Conservation (phyloP, 176 grass and related monocot species). For the Urochloa ruziziensis region DNA sequence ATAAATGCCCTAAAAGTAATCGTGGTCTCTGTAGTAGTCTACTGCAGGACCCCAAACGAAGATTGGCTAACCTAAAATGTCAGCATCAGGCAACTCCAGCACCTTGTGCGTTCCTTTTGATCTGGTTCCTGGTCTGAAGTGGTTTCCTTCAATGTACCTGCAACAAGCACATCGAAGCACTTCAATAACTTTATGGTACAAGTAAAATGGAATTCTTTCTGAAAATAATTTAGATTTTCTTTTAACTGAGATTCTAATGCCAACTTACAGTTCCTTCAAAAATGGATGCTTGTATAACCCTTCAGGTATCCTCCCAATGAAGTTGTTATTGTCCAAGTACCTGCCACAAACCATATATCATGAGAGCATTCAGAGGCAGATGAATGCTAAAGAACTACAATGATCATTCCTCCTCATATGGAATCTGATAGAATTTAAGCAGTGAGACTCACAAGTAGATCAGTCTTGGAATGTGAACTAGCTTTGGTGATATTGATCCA, state of each 20-base stretch:
- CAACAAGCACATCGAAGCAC: neutral
- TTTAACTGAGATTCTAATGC: slow-evolving; percentile 12
- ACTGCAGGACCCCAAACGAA: neutral
- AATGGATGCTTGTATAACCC: slow-evolving; percentile 87
- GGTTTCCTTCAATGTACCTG: slow-evolving; percentile 90
- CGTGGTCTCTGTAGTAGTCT: neutral
- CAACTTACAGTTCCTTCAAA: slow-evolving; percentile 84
- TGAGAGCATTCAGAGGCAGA: neutral
- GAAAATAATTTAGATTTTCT: slow-evolving; percentile 1
- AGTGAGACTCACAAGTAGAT: slow-evolving; percentile 74
- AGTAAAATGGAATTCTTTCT: neutral
- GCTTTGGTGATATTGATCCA: slow-evolving; percentile 71
- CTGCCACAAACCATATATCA: slow-evolving; percentile 33
- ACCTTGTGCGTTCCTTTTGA: slow-evolving; percentile 89
- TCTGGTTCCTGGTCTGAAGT: slow-evolving; percentile 79
- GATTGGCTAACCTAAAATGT: slow-evolving; percentile 60
- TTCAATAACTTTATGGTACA: neutral
- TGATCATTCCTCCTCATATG: neutral
- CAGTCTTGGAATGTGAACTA: slow-evolving; percentile 81
- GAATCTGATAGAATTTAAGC: neutral
- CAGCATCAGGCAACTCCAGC: slow-evolving; percentile 74
- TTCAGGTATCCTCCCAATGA: slow-evolving; percentile 91
- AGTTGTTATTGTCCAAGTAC: slow-evolving; percentile 89
- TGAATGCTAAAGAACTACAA: neutral
- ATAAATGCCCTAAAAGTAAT: slow-evolving; percentile 16